Conservation (phyloP, 805 yeast genomes). For the Pichia rugopelliculosa region DNA sequence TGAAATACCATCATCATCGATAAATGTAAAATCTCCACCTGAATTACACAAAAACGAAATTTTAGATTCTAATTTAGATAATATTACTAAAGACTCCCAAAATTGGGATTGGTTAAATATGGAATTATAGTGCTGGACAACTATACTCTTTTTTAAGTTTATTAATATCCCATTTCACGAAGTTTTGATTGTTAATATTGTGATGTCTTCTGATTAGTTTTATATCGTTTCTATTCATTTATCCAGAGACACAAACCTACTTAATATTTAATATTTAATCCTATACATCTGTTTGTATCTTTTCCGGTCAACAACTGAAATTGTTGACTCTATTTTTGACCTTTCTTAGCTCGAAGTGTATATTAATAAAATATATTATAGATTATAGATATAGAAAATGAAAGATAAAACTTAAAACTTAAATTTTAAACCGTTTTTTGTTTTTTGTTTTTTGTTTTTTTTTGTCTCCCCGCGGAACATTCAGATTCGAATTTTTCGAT, state of each 20-base stretch:
- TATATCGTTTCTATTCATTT: too few relatives aligned
- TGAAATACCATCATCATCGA: background rate
- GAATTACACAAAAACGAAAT: background rate
- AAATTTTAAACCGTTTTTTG: too few relatives aligned
- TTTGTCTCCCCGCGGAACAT: background rate
- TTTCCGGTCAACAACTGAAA: background rate
- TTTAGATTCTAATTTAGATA: background rate
- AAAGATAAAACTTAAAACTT: too few relatives aligned
- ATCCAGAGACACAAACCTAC: too few relatives aligned
- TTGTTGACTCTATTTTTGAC: background rate
- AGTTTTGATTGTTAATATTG: too few relatives aligned
- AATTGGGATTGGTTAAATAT: slow-evolving; percentile 42
- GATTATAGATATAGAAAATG: too few relatives aligned
- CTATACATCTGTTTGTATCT: too few relatives aligned
- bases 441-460: too few relatives aligned
- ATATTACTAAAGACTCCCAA: background rate
- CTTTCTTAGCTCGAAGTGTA: background rate
- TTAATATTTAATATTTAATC: too few relatives aligned
- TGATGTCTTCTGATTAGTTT: too few relatives aligned
- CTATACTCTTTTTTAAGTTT: background rate
- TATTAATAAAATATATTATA: background rate
- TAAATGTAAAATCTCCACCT: background rate
- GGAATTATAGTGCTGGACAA: slow-evolving; percentile 27
- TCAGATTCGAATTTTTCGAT: background rate
- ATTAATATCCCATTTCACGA: too few relatives aligned